Conservation (phyloP, 768 basidiomycete genomes). For the Psilocybe sp. region DNA sequence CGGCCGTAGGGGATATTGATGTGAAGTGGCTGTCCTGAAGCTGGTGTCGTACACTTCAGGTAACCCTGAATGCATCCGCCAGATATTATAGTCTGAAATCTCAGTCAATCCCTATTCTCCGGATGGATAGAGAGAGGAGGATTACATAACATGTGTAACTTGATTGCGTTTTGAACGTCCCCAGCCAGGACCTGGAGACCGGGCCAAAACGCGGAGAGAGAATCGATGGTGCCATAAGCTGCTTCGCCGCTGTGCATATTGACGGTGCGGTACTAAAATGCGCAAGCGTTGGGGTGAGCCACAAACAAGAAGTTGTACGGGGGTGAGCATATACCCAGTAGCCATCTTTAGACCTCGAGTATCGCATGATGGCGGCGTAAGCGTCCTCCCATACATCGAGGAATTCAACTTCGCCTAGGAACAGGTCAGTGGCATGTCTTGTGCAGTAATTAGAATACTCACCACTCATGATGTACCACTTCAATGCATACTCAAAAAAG, state of each 20-base stretch:
- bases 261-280: constrained; percentile 75
- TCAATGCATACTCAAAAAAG: constrained; percentile 92
- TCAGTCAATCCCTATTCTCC: background rate
- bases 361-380: constrained; percentile 83
- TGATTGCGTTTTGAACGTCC: constrained; percentile 87
- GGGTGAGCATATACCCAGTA: constrained; percentile 91
- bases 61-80: constrained; percentile 82
- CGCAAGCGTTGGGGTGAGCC: background rate
- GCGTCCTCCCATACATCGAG: constrained; percentile 83
- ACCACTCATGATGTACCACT: constrained; percentile 90
- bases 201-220: constrained; percentile 96
- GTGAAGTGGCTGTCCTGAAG: constrained; percentile 65
- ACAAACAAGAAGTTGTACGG: constrained; percentile 15
- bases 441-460: constrained; percentile 6
- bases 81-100: constrained; percentile 82
- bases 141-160: constrained; percentile 83
- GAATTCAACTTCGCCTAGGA: constrained; percentile 75
- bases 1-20: constrained; percentile 79
- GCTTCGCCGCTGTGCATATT: constrained; percentile 76
- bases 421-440: background rate
- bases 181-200: constrained; percentile 87
- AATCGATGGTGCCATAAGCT: constrained; percentile 82
- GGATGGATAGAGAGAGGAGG: constrained; percentile 19
- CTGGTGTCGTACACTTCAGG: constrained; percentile 92
- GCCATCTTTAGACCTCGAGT: constrained; percentile 78